Conservation (phyloP, 1,284 basidiomycete genomes). For the Fomitopsis schrenkii region DNA sequence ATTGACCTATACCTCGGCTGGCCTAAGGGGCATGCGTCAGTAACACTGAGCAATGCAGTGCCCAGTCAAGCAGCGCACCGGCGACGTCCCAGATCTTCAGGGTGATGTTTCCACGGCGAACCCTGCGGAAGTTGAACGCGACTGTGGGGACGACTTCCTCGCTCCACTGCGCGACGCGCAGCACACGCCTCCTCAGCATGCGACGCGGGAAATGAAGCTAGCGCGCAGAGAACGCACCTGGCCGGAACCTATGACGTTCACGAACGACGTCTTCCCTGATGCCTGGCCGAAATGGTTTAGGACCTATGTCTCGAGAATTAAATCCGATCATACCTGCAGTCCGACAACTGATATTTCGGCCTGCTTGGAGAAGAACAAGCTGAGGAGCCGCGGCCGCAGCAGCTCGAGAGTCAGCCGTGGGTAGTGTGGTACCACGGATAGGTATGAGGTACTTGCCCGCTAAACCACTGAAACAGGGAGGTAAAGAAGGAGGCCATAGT, state of each 20-base stretch:
- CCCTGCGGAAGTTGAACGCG: constrained; percentile 84
- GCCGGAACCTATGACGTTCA: constrained; percentile 85
- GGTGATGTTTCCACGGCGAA: constrained; percentile 86
- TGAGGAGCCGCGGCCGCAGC: constrained; percentile 21
- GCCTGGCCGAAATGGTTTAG: constrained; percentile 48
- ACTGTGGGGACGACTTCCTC: constrained; percentile 95
- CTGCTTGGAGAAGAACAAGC: constrained; percentile 84
- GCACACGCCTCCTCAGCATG: not conserved
- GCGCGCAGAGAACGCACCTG: constrained; percentile 46
- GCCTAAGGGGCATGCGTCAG: constrained; percentile 38
- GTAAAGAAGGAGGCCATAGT: constrained; percentile 63
- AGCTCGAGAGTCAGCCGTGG: not conserved
- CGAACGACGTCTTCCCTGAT: constrained; percentile 93
- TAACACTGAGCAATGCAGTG: no score
- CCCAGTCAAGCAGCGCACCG: constrained; percentile 34
- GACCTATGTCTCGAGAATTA: not conserved
- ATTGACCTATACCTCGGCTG: constrained; percentile 92
- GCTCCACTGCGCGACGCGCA: constrained; percentile 56
- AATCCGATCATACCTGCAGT: constrained; percentile 59
- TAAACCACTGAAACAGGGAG: constrained; percentile 66
- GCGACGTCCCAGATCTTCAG: constrained; percentile 97
- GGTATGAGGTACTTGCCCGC: constrained; percentile 38
- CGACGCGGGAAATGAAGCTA: not conserved
- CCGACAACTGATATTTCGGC: constrained; percentile 94
- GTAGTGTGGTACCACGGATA: not conserved